Evolutionary conservation across 768 basidiomycete genomes (phyloP).

Genomic region (Serendipita sp.): DNA sequence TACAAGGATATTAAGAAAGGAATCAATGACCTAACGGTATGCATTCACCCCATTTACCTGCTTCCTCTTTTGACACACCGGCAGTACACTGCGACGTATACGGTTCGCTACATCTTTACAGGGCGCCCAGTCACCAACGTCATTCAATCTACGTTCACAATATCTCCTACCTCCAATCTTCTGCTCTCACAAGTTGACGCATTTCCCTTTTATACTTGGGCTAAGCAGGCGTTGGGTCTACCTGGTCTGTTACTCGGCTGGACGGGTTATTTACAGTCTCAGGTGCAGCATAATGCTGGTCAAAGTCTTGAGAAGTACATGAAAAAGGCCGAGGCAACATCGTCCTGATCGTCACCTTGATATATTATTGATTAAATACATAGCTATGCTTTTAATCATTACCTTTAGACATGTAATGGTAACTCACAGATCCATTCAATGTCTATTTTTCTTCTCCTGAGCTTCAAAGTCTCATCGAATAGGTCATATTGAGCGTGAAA

Average conservation of each 20-base stretch:
- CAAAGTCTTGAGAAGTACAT: background rate
- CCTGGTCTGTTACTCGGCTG: background rate
- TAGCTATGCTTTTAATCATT: too few relatives aligned
- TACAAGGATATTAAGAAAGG: constrained; percentile 5
- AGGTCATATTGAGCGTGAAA: too few relatives aligned
- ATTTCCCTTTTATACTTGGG: background rate
- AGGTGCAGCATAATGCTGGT: background rate
- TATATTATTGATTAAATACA: too few relatives aligned
- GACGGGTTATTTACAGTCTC: background rate
- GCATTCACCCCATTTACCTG: background rate
- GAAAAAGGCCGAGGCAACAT: background rate
- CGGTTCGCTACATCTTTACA: background rate
- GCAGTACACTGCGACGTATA: constrained; percentile 3
- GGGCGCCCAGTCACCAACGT: background rate
- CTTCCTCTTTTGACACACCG: background rate
- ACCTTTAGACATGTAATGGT: too few relatives aligned
- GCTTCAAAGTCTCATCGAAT: too few relatives aligned
- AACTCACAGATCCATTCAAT: too few relatives aligned
- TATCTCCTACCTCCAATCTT: background rate
- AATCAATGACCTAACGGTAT: background rate
- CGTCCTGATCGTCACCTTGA: background rate
- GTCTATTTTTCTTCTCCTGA: too few relatives aligned
- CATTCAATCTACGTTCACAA: background rate
- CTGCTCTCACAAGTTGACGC: background rate
- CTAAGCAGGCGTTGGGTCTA: background rate